These are phyloP conservation scores for Colletotrichum tanaceti DNA, from an alignment of 2,329 filamentous ascomycete genomes.

Conservation along the genomic window DNA sequence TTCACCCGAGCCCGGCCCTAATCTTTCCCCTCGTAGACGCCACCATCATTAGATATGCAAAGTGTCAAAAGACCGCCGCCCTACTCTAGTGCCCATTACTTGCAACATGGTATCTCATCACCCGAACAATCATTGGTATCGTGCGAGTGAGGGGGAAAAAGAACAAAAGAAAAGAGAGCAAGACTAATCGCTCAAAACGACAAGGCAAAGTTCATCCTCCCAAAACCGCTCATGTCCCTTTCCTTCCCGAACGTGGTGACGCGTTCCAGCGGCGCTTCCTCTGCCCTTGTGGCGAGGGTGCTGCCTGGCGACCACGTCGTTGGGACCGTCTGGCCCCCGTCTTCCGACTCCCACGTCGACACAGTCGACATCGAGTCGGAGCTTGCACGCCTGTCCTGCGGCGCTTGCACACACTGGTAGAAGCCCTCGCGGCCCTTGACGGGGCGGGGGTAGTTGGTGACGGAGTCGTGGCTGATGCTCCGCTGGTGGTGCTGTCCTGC, in stretches of 20 bases:
- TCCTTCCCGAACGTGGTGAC: constrained; percentile 39
- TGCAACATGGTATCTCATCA: constrained; percentile 35
- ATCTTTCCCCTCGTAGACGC: background rate
- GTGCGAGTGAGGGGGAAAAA: constrained; percentile 13
- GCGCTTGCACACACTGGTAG: constrained; percentile 65
- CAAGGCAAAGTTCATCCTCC: constrained; percentile 33
- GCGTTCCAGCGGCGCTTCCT: constrained; percentile 48
- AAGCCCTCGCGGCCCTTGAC: constrained; percentile 65
- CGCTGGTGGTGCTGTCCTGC: constrained; percentile 50
- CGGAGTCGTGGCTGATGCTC: constrained; percentile 59
- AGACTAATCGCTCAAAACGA: constrained; percentile 31
- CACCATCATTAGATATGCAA: constrained; percentile 20
- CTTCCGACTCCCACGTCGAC: constrained; percentile 63
- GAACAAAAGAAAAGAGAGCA: constrained; percentile 11
- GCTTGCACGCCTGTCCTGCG: constrained; percentile 52
- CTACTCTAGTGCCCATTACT: constrained; percentile 21
- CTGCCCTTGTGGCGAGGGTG: constrained; percentile 53
- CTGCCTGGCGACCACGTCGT: constrained; percentile 63
- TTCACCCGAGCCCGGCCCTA: background rate
- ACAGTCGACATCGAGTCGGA: constrained; percentile 60
- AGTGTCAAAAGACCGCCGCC: constrained; percentile 17
- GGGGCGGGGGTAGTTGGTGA: constrained; percentile 67
- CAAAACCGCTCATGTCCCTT: constrained; percentile 12
- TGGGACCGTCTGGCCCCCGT: constrained; percentile 58
- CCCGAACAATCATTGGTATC: constrained; percentile 37